Conservation (phyloP, 352 stramenopile species). For the Halophytophthora batemanensis region DNA sequence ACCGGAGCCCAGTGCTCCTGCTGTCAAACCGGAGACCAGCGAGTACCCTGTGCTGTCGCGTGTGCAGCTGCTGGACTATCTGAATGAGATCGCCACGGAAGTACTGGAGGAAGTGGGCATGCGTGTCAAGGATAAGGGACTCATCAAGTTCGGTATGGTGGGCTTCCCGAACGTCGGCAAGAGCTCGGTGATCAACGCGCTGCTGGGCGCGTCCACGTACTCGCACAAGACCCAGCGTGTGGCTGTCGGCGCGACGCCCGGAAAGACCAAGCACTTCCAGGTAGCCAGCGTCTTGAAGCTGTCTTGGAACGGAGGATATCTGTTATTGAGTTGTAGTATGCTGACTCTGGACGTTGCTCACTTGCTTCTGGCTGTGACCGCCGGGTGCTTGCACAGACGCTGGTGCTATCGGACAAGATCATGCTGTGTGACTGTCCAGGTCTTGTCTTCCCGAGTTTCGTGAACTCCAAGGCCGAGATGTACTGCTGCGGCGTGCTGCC, state of each 20-base stretch:
- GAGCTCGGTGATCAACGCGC: slow-evolving; percentile 98
- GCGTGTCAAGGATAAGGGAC: slow-evolving; percentile 77
- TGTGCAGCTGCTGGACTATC: slow-evolving; percentile 70
- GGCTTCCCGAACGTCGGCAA: slow-evolving; percentile 99
- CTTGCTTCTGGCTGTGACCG: no score
- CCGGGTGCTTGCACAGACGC: slow-evolving; percentile 66
- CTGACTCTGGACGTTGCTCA: slow-evolving; percentile 1
- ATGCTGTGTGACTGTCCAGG: slow-evolving; percentile 99
- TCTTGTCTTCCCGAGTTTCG: slow-evolving; percentile 99
- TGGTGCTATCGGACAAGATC: slow-evolving; percentile 95
- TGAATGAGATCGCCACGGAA: slow-evolving; percentile 50
- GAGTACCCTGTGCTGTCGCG: slow-evolving; percentile 70
- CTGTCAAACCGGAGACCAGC: slow-evolving; percentile 5
- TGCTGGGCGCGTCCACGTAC: slow-evolving; percentile 95
- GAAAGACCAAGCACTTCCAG: slow-evolving; percentile 99
- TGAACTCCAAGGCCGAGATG: slow-evolving; percentile 98
- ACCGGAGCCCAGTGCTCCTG: not conserved
- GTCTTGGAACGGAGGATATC: not conserved
- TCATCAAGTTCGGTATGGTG: slow-evolving; percentile 97
- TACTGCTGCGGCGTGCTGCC: slow-evolving; percentile 98
- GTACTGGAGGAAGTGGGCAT: slow-evolving; percentile 58
- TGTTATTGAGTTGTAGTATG: no score
- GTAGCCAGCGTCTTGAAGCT: slow-evolving; percentile 15
- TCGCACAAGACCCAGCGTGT: slow-evolving; percentile 95
- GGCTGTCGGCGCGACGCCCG: slow-evolving; percentile 96